Conservation (phyloP, 2,329 filamentous ascomycete species). For the Fusarium bactridioides region DNA sequence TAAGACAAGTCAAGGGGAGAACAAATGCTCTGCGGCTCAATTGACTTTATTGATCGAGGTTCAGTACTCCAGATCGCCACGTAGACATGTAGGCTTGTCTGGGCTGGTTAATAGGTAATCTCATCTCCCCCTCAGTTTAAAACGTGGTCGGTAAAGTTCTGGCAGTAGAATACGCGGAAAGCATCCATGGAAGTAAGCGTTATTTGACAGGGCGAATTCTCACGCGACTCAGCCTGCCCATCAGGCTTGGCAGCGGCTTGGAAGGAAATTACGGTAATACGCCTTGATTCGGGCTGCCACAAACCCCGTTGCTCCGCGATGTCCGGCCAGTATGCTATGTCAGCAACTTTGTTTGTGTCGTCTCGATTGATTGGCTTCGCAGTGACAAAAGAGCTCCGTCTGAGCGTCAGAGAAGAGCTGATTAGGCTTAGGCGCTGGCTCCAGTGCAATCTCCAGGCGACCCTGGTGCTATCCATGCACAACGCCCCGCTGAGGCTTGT, state of each 20-base stretch:
- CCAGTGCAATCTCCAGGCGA: conserved; percentile 40
- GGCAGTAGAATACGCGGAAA: conserved; percentile 22
- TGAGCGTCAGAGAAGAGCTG: conserved; percentile 33
- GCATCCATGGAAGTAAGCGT: conserved; percentile 1
- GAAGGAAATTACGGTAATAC: conserved; percentile 42
- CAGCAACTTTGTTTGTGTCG: conserved; percentile 31
- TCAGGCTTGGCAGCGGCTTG: conserved; percentile 33
- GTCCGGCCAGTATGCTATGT: conserved; percentile 27
- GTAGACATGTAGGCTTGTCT: not conserved
- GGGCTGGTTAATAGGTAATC: not conserved
- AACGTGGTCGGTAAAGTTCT: conserved; percentile 8
- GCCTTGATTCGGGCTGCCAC: conserved; percentile 31
- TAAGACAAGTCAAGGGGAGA: not conserved
- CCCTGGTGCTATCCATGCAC: conserved; percentile 24
- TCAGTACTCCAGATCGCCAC: conserved; percentile 7
- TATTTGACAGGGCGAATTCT: conserved; percentile 25
- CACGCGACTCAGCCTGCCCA: conserved; percentile 34
- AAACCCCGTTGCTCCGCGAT: conserved; percentile 41
- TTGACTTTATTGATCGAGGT: conserved; percentile 3
- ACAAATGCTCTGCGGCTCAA: not conserved
- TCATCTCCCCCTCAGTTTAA: conserved; percentile 12
- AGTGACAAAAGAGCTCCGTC: conserved; percentile 25
- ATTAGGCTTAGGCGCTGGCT: conserved; percentile 34
- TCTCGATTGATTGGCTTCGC: conserved; percentile 25
- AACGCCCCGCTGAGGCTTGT: conserved; percentile 35